Conservation (phyloP, 1,284 basidiomycete species). For the Sparassis latifolia region DNA sequence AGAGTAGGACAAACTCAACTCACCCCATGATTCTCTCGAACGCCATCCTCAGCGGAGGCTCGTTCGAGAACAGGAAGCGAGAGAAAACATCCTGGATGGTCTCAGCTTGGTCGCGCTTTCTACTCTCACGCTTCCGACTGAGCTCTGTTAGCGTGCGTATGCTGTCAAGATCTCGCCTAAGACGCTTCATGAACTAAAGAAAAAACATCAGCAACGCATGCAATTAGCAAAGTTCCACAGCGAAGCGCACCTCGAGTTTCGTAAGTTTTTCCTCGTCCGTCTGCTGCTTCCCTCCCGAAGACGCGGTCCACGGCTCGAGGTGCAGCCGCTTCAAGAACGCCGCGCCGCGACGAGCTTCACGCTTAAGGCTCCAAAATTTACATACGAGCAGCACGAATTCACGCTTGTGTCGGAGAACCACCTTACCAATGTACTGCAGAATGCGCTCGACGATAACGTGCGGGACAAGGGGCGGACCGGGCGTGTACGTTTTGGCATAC, state of each 20-base stretch:
- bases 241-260: constrained; percentile 66
- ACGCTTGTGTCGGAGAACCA: constrained; percentile 70
- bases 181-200: constrained; percentile 59
- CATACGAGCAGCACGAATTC: constrained; percentile 79
- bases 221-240: neutral
- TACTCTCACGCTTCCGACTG: constrained; percentile 76
- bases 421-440: constrained; percentile 68
- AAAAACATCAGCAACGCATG: neutral
- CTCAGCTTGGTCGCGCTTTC: constrained; percentile 74
- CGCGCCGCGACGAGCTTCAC: constrained; percentile 89
- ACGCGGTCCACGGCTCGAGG: constrained; percentile 96
- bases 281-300: constrained; percentile 55
- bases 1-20: neutral
- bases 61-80: constrained; percentile 61
- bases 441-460: constrained; percentile 72
- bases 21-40: constrained; percentile 72
- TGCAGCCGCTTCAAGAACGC: constrained; percentile 92
- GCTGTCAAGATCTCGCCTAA: constrained; percentile 75
- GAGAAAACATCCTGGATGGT: constrained; percentile 67
- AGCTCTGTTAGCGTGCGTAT: constrained; percentile 70
- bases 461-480: constrained; percentile 73
- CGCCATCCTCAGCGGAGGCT: constrained; percentile 51
- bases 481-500: constrained; percentile 75
- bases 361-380: constrained; percentile 95
- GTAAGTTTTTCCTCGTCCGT: constrained; percentile 80